A percentile compares a stretch with the other conserved stretches of the same genome.
These are phyloP conservation scores for Termitomyces sp. DNA, from an alignment of 768 basidiomycete genomes.

Conservation along the genomic window DNA sequence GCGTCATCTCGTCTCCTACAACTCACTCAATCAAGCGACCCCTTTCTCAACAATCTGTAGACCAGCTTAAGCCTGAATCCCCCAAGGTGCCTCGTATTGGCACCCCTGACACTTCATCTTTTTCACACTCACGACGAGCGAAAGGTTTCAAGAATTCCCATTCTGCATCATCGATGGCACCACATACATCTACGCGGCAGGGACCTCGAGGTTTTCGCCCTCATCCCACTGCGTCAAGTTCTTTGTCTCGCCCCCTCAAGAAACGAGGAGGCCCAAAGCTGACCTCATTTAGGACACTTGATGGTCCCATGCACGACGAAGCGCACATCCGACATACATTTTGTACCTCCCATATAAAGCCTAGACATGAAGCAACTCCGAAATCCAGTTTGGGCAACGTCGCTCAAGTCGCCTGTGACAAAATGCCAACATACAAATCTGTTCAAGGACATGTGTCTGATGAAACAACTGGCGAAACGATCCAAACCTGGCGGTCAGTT, in stretches of 20 bases:
- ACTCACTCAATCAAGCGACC: slow-evolving; percentile 35
- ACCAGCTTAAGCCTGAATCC: slow-evolving; percentile 9
- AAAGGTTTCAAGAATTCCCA: slow-evolving; percentile 2
- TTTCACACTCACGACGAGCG: slow-evolving; percentile 17
- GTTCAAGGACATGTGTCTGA: slow-evolving; percentile 21
- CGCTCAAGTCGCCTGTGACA: slow-evolving; percentile 19
- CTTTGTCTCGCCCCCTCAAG: slow-evolving; percentile 13
- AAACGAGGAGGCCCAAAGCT: slow-evolving; percentile 7
- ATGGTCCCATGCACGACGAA: slow-evolving; percentile 29
- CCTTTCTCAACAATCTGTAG: slow-evolving; percentile 33
- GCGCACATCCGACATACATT: slow-evolving; percentile 26
- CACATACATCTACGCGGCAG: slow-evolving; percentile 11
- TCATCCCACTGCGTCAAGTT: slow-evolving; percentile 8
- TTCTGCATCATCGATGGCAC: slow-evolving; percentile 22
- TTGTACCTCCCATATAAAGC: slow-evolving; percentile 24
- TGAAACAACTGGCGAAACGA: slow-evolving; percentile 13
- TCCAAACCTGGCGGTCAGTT: slow-evolving; percentile 40
- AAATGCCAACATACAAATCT: slow-evolving; percentile 27
- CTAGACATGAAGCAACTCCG: slow-evolving; percentile 26
- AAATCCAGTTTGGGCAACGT: slow-evolving; percentile 39
- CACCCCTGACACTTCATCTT: slow-evolving; percentile 14
- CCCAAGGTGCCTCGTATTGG: slow-evolving; percentile 25
- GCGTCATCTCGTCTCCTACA: slow-evolving; percentile 17
- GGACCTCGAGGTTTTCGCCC: slow-evolving; percentile 7
- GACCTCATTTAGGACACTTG: slow-evolving; percentile 13